Percentiles rank a stretch among this genome's conserved stretches.
These are phyloP conservation scores for Taphrina deformans DNA, from an alignment of 1,139 yeast genomes.

Conservation along the genomic window DNA sequence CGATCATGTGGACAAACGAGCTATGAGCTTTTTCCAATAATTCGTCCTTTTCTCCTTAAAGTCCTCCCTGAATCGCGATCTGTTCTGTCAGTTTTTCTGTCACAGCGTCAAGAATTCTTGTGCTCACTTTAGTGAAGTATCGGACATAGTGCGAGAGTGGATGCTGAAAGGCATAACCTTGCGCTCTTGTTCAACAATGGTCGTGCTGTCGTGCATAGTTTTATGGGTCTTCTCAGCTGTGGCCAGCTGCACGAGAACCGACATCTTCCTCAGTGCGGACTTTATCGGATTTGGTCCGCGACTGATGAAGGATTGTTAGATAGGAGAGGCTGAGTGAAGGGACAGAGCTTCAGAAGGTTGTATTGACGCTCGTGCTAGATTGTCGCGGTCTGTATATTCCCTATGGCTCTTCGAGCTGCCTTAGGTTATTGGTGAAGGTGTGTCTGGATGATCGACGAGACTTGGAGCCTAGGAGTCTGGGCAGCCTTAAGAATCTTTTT, in stretches of 20 bases:
- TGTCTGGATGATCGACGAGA: neutral
- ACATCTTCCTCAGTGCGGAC: no score
- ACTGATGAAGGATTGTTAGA: no score
- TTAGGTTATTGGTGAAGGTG: no score
- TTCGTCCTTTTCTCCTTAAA: neutral
- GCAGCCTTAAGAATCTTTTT: neutral
- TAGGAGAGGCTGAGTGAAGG: no score
- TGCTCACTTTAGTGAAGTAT: neutral
- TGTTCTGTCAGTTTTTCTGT: neutral
- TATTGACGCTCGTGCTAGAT: no score
- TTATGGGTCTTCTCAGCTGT: neutral
- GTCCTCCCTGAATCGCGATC: slow-evolving; percentile 17
- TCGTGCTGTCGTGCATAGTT: neutral
- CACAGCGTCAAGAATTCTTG: no score
- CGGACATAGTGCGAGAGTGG: neutral
- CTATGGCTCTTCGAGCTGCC: no score
- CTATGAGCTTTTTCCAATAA: slow-evolving; percentile 2
- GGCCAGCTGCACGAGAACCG: neutral
- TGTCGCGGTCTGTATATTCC: no score
- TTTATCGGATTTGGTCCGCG: no score
- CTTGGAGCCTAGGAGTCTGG: neutral
- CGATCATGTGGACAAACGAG: slow-evolving; percentile 1
- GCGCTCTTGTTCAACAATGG: neutral
- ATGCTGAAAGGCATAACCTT: neutral
- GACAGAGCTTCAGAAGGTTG: no score